A percentile compares a stretch with the other conserved stretches of the same genome.
phyloP scores from a whole-genome alignment of 73 alveolate genomes.

The Paramecium pentaurelia region DNA sequence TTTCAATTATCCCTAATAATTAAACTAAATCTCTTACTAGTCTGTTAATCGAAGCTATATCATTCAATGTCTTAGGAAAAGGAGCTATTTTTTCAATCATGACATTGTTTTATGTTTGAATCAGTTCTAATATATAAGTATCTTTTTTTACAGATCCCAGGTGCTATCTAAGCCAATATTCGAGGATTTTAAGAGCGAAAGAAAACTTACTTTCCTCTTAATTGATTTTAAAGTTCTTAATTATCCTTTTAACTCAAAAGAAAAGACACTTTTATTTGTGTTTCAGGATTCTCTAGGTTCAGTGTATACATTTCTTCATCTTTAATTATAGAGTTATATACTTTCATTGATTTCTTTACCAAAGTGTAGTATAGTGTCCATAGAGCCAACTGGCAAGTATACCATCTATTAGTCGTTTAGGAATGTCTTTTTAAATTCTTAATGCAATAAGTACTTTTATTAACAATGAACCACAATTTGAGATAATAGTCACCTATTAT shows the following conservation, averaged over 20 bases:
- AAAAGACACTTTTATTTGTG: constrained; percentile 2
- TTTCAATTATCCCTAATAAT: not conserved
- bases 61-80: not conserved
- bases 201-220: constrained; percentile 22
- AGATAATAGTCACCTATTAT: not conserved
- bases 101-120: not conserved
- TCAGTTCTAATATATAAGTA: not conserved
- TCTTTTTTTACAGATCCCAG: not conserved
- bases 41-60: not conserved
- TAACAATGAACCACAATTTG: not conserved
- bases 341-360: not conserved
- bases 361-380: not conserved
- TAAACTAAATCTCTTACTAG: not conserved
- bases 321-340: not conserved
- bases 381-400: not conserved
- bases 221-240: not conserved
- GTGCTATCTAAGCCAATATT: not conserved
- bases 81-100: not conserved
- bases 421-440: not conserved
- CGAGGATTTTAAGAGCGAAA: not conserved
- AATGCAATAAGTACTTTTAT: not conserved
- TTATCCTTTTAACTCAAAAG: not conserved
- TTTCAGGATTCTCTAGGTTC: constrained; percentile 36
- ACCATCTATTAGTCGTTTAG: not conserved
- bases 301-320: not conserved